phyloP scores from a whole-genome alignment of 2,329 filamentous ascomycete species.

The Lizonia empirigonia region DNA sequence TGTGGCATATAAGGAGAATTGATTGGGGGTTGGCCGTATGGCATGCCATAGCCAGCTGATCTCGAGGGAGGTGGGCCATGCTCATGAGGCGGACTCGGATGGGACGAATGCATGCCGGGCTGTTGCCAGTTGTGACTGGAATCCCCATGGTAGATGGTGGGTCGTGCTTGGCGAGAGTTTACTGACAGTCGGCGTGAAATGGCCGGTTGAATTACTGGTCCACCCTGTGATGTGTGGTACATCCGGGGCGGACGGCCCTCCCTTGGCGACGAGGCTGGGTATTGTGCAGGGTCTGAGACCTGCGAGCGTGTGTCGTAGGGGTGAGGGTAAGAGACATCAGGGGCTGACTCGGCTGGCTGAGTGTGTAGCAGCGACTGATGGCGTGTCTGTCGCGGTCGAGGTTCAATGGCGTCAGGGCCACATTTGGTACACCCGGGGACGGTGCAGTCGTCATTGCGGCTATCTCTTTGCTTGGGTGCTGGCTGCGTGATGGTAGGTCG shows the following conservation, averaged over 20 bases:
- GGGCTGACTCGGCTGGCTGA: constrained; percentile 32
- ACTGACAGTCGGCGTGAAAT: constrained; percentile 35
- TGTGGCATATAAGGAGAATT: constrained; percentile 15
- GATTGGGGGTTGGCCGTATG: constrained; percentile 2
- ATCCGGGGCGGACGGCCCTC: constrained; percentile 32
- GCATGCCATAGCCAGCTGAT: constrained; percentile 30
- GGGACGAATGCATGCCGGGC: constrained; percentile 28
- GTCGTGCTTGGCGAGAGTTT: constrained; percentile 30
- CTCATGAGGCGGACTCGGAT: constrained; percentile 32
- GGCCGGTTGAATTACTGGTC: constrained; percentile 38
- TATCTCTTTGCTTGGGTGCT: constrained; percentile 17
- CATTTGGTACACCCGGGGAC: constrained; percentile 43
- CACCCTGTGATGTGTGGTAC: constrained; percentile 25
- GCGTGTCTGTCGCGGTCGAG: constrained; percentile 24
- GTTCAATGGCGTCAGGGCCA: constrained; percentile 23
- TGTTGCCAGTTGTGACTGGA: constrained; percentile 25
- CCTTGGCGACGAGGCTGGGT: constrained; percentile 34
- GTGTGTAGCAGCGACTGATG: constrained; percentile 11
- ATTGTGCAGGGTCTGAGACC: constrained; percentile 37
- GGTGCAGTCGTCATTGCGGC: constrained; percentile 37
- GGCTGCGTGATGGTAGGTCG: constrained; percentile 24
- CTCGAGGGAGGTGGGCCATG: constrained; percentile 41
- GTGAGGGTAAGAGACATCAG: constrained; percentile 33
- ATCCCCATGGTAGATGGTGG: constrained; percentile 42
- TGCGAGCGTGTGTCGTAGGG: constrained; percentile 36